Conservation (phyloP, 169 alveolate species). For the Cyclospora cayetanensis region DNA sequence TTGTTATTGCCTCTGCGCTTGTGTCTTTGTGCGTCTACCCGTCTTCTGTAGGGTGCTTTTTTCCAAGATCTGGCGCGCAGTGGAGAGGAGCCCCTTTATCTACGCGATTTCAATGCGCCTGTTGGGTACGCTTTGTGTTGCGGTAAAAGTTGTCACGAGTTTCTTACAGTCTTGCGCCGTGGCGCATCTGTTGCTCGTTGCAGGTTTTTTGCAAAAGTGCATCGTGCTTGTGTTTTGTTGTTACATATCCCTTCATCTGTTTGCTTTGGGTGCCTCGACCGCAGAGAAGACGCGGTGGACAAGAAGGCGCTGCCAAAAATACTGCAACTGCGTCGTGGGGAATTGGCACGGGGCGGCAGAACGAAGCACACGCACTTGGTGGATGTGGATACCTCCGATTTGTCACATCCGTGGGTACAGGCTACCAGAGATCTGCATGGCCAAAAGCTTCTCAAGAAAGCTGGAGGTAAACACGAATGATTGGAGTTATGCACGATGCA, state of each 20-base stretch:
- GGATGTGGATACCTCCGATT: conserved; percentile 95
- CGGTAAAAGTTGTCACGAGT: neutral
- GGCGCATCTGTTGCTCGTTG: neutral
- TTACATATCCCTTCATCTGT: neutral
- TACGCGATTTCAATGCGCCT: conserved; percentile 87
- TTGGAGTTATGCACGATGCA: no score
- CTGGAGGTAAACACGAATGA: no score
- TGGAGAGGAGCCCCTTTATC: conserved; percentile 86
- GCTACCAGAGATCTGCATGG: neutral
- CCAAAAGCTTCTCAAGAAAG: neutral
- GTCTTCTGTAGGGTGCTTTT: conserved; percentile 82
- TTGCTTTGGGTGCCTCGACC: neutral
- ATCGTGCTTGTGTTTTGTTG: neutral
- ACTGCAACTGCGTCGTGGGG: conserved; percentile 85
- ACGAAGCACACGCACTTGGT: conserved; percentile 95
- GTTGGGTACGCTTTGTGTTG: conserved; percentile 79
- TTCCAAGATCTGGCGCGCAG: conserved; percentile 86
- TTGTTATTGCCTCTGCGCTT: neutral
- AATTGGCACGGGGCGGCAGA: conserved; percentile 93
- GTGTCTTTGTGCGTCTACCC: neutral
- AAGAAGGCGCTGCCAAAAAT: conserved; percentile 84
- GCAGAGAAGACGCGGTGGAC: conserved; percentile 83
- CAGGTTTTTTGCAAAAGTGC: neutral
- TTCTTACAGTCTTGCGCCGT: neutral
- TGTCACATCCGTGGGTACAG: conserved; percentile 80